Evolutionary conservation across 768 basidiomycete species (phyloP), one percentile per base, ranked within the genome.

Genomic region (Tricholoma terreum): DNA sequence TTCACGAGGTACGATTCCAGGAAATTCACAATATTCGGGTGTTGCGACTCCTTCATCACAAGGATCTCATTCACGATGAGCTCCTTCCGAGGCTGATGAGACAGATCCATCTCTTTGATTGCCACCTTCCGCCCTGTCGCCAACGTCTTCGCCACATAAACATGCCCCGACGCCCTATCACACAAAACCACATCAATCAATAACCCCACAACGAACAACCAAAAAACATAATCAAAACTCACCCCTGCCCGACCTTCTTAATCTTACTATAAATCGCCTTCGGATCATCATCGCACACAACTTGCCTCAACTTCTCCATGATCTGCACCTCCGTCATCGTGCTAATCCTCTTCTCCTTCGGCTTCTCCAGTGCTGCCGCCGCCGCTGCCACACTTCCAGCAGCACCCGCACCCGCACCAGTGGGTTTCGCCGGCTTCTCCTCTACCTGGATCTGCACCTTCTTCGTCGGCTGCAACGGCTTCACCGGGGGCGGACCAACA

Each of bases 161-260:
- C 96, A 68, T 96, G 93, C 14, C 97, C 96, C 15, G 95, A 98
- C 3, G 96, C 96, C 64, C 96, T 97, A 64, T 4, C 58, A 46
- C 48, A 52, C 36, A 38, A 35, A 17, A 27, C 24, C 24, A 27
- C 24, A 6, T 27, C 31, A 58, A n/a, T 57, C 38, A 52, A 59
- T 45, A 40, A 30, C n/a, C 30, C 2, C 15, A 14, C 15, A 33
- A 7, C 3, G 24, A 3, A 33, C 9, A 48, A 46, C 38, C 56
- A 56, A 50, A 31, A 43, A 59, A 63, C 17, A 45, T 6, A 3
- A 6, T 27, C 24, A 59, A 34, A 10, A 80, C 92, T 71, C 71
- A 97, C 94, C 94, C 96, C 72, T 99, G 96, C 33, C 96, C 96
- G 59, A 99, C 93, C 77, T 98, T 99, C 79, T 92, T 94, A 72